These are phyloP conservation scores for Aspergillus quadricinctus DNA, from an alignment of 2,329 filamentous ascomycete genomes.

Conservation along the genomic window DNA sequence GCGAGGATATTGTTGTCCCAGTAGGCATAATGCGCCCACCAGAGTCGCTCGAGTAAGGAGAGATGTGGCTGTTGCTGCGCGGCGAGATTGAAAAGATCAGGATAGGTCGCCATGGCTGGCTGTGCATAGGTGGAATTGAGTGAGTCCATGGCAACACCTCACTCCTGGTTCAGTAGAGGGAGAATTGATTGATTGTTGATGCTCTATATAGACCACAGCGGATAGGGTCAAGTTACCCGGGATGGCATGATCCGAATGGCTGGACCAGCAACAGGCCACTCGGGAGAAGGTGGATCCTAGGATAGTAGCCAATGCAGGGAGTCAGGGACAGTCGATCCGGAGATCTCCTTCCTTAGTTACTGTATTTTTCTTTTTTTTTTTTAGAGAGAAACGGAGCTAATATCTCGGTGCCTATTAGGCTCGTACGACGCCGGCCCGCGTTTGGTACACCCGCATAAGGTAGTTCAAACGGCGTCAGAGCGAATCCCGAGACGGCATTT, in stretches of 20 bases:
- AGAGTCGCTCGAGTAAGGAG: slow-evolving; percentile 78
- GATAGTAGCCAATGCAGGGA: not conserved
- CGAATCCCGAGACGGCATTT: not conserved
- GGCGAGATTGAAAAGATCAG: slow-evolving; percentile 58
- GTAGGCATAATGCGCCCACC: slow-evolving; percentile 92
- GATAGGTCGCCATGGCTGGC: slow-evolving; percentile 51
- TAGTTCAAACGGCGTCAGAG: not conserved
- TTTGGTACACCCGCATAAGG: too few species aligned
- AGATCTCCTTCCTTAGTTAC: not conserved
- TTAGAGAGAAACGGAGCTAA: too few species aligned
- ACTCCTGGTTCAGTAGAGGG: not conserved
- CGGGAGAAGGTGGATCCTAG: not conserved
- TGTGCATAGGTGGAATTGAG: slow-evolving; percentile 12
- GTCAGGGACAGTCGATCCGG: not conserved
- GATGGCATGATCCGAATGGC: slow-evolving; percentile 13
- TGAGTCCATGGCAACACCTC: slow-evolving; percentile 10
- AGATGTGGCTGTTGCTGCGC: slow-evolving; percentile 73
- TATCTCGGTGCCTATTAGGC: not conserved
- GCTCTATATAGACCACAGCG: not conserved
- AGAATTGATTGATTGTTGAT: not conserved
- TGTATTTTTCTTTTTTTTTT: too few species aligned
- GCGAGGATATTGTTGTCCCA: slow-evolving; percentile 95
- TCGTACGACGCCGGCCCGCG: not conserved
- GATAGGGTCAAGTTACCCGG: not conserved
- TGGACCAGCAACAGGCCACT: slow-evolving; percentile 8